A percentile compares a stretch with the other conserved stretches of the same genome.
phyloP scores from a whole-genome alignment of 192 early-diverging fungal genomes.

The Geranomyces variabilis region DNA sequence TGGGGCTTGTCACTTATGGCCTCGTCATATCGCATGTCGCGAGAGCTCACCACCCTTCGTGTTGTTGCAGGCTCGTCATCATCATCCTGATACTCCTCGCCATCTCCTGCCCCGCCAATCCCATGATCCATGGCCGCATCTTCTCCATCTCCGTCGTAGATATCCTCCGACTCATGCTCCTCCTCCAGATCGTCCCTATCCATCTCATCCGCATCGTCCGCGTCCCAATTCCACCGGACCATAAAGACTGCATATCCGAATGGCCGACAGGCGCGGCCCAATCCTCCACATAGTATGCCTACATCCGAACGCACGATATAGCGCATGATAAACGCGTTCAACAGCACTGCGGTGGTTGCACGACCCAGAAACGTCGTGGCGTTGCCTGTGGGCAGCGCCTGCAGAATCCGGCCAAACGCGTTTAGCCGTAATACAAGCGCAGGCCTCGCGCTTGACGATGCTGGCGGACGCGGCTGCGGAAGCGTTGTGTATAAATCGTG shows the following conservation, averaged over 20 bases:
- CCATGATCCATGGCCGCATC: background rate
- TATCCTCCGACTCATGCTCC: background rate
- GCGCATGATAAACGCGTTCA: slow-evolving; percentile 47
- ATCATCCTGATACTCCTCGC: no score
- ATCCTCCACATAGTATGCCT: slow-evolving; percentile 24
- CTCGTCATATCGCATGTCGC: no score
- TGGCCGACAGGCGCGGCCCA: slow-evolving; percentile 28
- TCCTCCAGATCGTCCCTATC: background rate
- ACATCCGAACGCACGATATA: slow-evolving; percentile 34
- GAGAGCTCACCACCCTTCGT: no score
- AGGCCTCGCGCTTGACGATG: background rate
- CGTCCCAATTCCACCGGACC: slow-evolving; percentile 41
- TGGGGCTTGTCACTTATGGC: no score
- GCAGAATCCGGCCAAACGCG: slow-evolving; percentile 39
- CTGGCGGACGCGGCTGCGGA: no score
- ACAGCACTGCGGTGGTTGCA: slow-evolving; percentile 9
- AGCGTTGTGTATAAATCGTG: slow-evolving; percentile 14
- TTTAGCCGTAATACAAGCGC: slow-evolving; percentile 33
- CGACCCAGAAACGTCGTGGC: slow-evolving; percentile 27
- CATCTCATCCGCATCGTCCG: background rate
- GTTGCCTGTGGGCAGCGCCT: slow-evolving; percentile 27
- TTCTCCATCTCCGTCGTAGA: background rate
- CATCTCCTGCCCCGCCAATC: no score
- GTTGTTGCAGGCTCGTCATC: no score
- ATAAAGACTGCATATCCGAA: slow-evolving; percentile 35